phyloP scores from a whole-genome alignment of 768 basidiomycete species.

The Serendipita indica region DNA sequence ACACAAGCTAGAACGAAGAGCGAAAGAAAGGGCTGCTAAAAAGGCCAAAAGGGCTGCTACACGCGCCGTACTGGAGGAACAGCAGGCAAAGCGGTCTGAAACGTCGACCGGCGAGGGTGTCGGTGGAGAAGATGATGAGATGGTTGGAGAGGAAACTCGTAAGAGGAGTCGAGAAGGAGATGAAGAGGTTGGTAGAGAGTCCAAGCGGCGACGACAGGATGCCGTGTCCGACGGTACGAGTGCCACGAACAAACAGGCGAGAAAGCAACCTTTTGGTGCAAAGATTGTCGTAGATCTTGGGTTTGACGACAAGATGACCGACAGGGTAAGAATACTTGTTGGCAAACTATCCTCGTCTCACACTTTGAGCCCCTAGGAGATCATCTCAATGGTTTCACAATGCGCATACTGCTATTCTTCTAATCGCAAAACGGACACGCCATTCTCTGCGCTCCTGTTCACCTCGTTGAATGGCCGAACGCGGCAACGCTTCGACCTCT shows the following conservation, averaged over 20 bases:
- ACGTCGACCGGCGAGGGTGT: not conserved
- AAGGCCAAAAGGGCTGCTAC: conserved; percentile 60
- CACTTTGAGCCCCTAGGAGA: conserved; percentile 43
- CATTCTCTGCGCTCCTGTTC: conserved; percentile 61
- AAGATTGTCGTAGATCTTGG: conserved; percentile 73
- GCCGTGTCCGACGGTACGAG: conserved; percentile 19
- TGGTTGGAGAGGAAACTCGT: conserved; percentile 14
- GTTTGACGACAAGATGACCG: conserved; percentile 86
- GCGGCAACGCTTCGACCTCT: conserved; percentile 44
- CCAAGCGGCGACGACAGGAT: not conserved
- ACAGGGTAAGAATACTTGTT: conserved; percentile 52
- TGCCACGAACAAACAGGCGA: conserved; percentile 19
- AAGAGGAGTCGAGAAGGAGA: conserved; percentile 17
- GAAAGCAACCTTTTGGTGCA: conserved; percentile 34
- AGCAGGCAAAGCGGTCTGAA: conserved; percentile 12
- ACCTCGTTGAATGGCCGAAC: conserved; percentile 69
- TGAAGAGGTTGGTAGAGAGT: conserved; percentile 17
- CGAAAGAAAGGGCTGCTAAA: conserved; percentile 44
- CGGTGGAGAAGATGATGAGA: conserved; percentile 15
- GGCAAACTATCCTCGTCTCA: not conserved
- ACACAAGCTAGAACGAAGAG: conserved; percentile 56
- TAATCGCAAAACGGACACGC: conserved; percentile 56
- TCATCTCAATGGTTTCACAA: conserved; percentile 78
- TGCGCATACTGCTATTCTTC: conserved; percentile 82
- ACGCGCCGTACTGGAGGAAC: conserved; percentile 34